Percentiles rank a stretch among this genome's conserved stretches.
These are phyloP conservation scores for Flammula alnicola DNA, from an alignment of 1,284 basidiomycete species.

Conservation along the genomic window DNA sequence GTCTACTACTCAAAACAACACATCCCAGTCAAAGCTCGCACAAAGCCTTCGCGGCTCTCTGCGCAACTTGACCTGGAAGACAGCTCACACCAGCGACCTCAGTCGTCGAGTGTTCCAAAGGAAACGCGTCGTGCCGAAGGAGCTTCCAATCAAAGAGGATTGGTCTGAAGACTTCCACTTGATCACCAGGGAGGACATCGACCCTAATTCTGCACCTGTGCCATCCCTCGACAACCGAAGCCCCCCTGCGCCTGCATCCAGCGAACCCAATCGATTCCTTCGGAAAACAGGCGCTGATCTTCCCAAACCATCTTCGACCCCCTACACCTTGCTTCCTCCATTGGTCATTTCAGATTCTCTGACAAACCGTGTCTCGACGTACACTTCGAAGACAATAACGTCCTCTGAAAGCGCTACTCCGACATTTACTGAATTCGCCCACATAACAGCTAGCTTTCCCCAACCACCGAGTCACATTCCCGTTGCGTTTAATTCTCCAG, in stretches of 20 bases:
- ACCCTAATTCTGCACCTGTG: conserved; percentile 19
- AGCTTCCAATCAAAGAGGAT: conserved; percentile 29
- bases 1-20: conserved; percentile 53
- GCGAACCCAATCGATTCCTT: conserved; percentile 7
- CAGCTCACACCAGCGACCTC: conserved; percentile 35
- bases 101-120: conserved; percentile 28
- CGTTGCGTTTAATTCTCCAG: conserved; percentile 11
- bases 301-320: conserved; percentile 5
- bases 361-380: conserved; percentile 23
- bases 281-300: too few species aligned
- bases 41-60: conserved; percentile 62
- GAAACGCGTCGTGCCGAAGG: conserved; percentile 20
- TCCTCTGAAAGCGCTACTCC: conserved; percentile 25
- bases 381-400: conserved; percentile 23
- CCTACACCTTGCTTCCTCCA: conserved; percentile 22
- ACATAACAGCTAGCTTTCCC: conserved; percentile 40
- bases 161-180: conserved; percentile 55
- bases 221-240: conserved; percentile 20
- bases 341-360: conserved; percentile 24
- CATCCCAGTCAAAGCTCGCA: conserved; percentile 61
- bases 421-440: conserved; percentile 32
- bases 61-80: conserved; percentile 54
- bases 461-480: conserved; percentile 43
- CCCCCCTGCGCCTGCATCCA: conserved; percentile 8
- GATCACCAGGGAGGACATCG: conserved; percentile 53